phyloP scores from a whole-genome alignment of 768 basidiomycete species.

The Russula lepida region DNA sequence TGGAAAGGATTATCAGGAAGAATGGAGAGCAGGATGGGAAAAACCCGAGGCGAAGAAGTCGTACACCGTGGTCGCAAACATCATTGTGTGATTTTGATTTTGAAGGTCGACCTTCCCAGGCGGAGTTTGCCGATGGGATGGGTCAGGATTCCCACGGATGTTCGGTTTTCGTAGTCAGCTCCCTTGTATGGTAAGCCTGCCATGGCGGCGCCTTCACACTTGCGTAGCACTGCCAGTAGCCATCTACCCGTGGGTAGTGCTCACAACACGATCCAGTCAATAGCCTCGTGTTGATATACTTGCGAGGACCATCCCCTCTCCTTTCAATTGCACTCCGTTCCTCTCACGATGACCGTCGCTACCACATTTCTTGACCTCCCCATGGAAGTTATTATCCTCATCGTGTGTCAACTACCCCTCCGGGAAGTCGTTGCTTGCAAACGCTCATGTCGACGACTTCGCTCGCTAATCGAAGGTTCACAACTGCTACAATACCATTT shows the following conservation, averaged over 20 bases:
- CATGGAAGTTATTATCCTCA: conserved; percentile 5
- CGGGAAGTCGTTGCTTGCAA: conserved; percentile 7
- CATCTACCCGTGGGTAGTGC: background rate
- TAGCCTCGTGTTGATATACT: background rate
- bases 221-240: background rate
- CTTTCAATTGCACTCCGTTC: background rate
- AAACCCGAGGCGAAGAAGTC: background rate
- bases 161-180: background rate
- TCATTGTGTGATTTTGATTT: too few relatives aligned
- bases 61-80: too few relatives aligned
- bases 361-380: conserved; percentile 2
- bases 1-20: background rate
- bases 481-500: conserved; percentile 11
- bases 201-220: background rate
- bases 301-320: background rate
- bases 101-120: too few relatives aligned
- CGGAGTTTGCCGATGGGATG: background rate
- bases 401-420: conserved; percentile 6
- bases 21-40: background rate
- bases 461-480: conserved; percentile 1
- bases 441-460: conserved; percentile 3
- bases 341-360: background rate
- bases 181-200: background rate
- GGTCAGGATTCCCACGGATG: background rate
- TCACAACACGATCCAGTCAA: background rate